A percentile compares a stretch with the other conserved stretches of the same genome.
These are phyloP conservation scores for Apiospora marii DNA, from an alignment of 2,329 filamentous ascomycete genomes.

Conservation along the genomic window DNA sequence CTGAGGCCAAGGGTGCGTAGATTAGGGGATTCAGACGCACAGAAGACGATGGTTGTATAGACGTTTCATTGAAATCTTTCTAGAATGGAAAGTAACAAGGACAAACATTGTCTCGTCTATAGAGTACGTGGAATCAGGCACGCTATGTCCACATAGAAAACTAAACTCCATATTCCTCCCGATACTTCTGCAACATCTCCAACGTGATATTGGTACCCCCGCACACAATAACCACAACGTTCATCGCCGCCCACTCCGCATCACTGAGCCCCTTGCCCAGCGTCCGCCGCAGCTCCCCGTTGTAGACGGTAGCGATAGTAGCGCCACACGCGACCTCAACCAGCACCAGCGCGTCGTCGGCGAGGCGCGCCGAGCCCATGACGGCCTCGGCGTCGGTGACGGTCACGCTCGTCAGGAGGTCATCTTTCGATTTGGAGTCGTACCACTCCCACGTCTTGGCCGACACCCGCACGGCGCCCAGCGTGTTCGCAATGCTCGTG, in stretches of 20 bases:
- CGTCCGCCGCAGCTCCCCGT: conserved; percentile 66
- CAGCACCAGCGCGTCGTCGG: conserved; percentile 81
- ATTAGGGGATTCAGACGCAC: no score
- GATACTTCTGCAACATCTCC: conserved; percentile 66
- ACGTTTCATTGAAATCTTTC: not conserved
- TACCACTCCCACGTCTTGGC: conserved; percentile 70
- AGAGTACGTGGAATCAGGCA: not conserved
- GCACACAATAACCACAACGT: conserved; percentile 86
- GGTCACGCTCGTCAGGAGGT: conserved; percentile 63
- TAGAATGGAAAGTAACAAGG: not conserved
- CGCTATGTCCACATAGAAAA: not conserved
- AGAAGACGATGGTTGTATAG: not conserved
- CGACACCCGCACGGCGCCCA: conserved; percentile 78
- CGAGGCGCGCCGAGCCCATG: conserved; percentile 76
- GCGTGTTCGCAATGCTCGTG: conserved; percentile 76
- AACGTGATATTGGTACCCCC: conserved; percentile 76
- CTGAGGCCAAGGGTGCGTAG: not conserved
- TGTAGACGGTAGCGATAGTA: conserved; percentile 74
- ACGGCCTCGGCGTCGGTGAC: conserved; percentile 81
- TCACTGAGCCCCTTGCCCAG: conserved; percentile 62
- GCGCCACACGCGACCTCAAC: conserved; percentile 90
- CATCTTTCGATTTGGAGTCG: conserved; percentile 33
- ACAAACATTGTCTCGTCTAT: not conserved
- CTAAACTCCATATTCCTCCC: conserved; percentile 52
- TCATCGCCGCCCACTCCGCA: conserved; percentile 69